Conservation (phyloP, 2,329 filamentous ascomycete species). For the Aspergillus chevalieri region DNA sequence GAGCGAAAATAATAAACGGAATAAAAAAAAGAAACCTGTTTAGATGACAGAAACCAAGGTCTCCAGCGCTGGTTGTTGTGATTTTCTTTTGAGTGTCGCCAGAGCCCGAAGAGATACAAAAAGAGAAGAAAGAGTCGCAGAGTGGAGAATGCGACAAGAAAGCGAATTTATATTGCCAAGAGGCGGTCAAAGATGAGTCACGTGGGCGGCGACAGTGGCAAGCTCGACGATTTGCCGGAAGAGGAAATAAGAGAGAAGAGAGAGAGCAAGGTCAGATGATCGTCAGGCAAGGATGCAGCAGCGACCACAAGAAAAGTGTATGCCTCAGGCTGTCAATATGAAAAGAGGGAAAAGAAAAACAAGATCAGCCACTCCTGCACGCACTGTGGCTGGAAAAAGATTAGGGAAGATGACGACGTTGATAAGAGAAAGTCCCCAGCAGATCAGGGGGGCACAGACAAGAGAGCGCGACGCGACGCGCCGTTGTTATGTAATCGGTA, state of each 20-base stretch:
- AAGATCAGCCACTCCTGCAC: constrained; percentile 1
- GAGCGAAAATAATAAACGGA: constrained; percentile 13
- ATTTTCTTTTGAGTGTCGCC: not conserved
- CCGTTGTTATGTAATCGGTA: constrained; percentile 1
- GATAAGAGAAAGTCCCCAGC: not conserved
- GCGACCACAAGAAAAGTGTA: not conserved
- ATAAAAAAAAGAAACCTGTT: constrained; percentile 6
- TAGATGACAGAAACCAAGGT: constrained; percentile 18
- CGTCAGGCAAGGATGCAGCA: constrained; percentile 9
- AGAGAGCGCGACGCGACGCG: not conserved
- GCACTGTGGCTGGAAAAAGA: constrained; percentile 1
- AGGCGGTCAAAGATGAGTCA: constrained; percentile 27
- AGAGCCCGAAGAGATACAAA: constrained; percentile 15
- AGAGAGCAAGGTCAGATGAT: constrained; percentile 13
- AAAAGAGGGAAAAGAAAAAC: not conserved
- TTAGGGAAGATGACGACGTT: not conserved
- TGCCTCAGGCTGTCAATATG: constrained; percentile 8
- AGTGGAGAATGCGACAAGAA: constrained; percentile 36
- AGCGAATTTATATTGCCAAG: constrained; percentile 42
- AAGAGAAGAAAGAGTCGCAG: constrained; percentile 19
- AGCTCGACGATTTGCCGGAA: not conserved
- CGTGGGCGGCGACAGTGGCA: constrained; percentile 26
- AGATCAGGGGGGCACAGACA: not conserved
- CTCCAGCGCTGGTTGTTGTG: not conserved
- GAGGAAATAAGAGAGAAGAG: constrained; percentile 8